These are phyloP conservation scores for Vitis hybrid DNA, from an alignment of 177 flowering plant species.

Conservation along the genomic window DNA sequence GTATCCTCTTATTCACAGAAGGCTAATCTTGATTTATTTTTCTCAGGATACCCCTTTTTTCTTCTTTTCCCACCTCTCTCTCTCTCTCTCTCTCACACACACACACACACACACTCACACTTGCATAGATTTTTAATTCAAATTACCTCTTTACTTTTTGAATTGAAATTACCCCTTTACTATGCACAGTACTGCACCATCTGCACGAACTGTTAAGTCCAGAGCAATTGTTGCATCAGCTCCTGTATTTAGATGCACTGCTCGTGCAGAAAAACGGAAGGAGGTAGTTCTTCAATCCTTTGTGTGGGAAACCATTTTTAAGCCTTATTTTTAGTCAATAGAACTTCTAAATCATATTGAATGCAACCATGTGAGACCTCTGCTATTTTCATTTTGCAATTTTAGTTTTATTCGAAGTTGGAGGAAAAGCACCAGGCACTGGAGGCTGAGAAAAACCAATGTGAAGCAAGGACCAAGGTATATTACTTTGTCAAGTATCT, in stretches of 20 bases:
- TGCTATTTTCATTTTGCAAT: neutral
- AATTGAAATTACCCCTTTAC: constrained; percentile 39
- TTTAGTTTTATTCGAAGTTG: constrained; percentile 77
- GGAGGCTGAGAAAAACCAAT: constrained; percentile 75
- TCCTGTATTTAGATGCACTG: constrained; percentile 60
- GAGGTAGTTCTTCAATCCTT: constrained; percentile 53
- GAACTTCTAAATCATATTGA: neutral
- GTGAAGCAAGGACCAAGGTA: constrained; percentile 87
- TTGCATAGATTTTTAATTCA: neutral
- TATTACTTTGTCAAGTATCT: neutral
- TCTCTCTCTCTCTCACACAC: neutral
- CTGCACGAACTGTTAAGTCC: constrained; percentile 37
- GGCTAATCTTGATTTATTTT: constrained; percentile 3
- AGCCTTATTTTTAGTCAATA: neutral
- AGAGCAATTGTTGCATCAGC: constrained; percentile 53
- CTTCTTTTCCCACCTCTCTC: neutral
- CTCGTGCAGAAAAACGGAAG: constrained; percentile 82
- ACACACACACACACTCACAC: neutral
- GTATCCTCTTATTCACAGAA: constrained; percentile 52
- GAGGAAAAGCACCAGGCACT: constrained; percentile 91
- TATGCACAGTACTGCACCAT: constrained; percentile 53
- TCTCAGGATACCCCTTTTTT: neutral
- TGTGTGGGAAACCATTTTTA: neutral
- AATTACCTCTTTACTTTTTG: constrained; percentile 37
- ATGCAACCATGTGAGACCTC: neutral